Evolutionary conservation across 768 basidiomycete species (phyloP).

Genomic region (Astraeus odoratus): DNA sequence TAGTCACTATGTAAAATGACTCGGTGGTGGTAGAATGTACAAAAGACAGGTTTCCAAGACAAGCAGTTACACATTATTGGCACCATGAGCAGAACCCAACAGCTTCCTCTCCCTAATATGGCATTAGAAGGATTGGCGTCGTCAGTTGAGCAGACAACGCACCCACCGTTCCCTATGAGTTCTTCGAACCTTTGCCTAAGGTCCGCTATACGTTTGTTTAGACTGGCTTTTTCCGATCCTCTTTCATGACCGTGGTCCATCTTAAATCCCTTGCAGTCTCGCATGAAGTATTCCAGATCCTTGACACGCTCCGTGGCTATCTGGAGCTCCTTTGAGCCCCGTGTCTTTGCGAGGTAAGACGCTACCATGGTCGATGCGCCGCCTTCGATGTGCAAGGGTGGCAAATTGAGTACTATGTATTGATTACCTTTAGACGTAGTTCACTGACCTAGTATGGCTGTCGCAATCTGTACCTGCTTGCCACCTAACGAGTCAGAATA

Average conservation of each 20-base stretch:
- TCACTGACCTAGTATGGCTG: slow-evolving; percentile 33
- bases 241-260: slow-evolving; percentile 47
- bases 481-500: slow-evolving; percentile 4
- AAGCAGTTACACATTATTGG: too few relatives aligned
- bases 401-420: too few relatives aligned
- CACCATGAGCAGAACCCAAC: too few relatives aligned
- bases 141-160: not conserved
- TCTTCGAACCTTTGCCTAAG: slow-evolving; percentile 24
- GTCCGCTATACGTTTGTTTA: slow-evolving; percentile 5
- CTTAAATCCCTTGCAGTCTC: slow-evolving; percentile 50
- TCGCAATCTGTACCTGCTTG: slow-evolving; percentile 33
- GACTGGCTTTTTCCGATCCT: slow-evolving; percentile 1
- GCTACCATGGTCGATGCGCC: slow-evolving; percentile 64
- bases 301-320: slow-evolving; percentile 46
- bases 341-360: slow-evolving; percentile 63
- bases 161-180: slow-evolving; percentile 16
- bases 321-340: slow-evolving; percentile 68
- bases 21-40: too few relatives aligned
- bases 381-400: slow-evolving; percentile 31
- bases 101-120: too few relatives aligned
- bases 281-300: slow-evolving; percentile 61
- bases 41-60: too few relatives aligned
- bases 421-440: not conserved
- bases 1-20: too few relatives aligned
- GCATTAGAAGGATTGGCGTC: too few relatives aligned